These are phyloP conservation scores for Cercophora newfieldiana DNA, from an alignment of 495 filamentous ascomycete genomes.

Conservation along the genomic window DNA sequence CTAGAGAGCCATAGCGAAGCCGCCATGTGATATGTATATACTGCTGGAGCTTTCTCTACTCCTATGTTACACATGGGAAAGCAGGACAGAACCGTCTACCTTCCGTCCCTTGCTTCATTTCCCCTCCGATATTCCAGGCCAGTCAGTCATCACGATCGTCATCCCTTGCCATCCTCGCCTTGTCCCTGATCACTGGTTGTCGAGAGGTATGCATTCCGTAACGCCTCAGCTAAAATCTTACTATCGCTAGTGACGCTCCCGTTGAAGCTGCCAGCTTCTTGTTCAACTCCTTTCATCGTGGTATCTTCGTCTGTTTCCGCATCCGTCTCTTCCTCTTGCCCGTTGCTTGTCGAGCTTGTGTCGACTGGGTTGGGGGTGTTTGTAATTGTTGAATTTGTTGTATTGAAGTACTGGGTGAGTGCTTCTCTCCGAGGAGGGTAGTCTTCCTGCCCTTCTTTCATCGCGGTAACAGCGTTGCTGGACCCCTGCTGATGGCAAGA, in stretches of 20 bases:
- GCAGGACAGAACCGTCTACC: not conserved
- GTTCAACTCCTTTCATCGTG: not conserved
- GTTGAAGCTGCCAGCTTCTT: not conserved
- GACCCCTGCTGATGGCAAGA: slow-evolving; percentile 15
- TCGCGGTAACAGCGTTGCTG: slow-evolving; percentile 4
- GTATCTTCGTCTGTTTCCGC: not conserved
- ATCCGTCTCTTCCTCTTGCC: not conserved
- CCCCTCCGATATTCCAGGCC: not conserved
- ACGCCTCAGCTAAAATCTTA: slow-evolving; percentile 1
- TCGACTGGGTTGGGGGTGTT: not conserved
- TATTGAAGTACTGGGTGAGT: not conserved
- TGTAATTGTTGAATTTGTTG: not conserved
- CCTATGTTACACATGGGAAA: not conserved
- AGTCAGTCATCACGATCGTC: not conserved
- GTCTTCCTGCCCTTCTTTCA: not conserved
- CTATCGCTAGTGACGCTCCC: slow-evolving; percentile 7
- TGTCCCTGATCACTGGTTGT: not conserved
- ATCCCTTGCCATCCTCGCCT: not conserved
- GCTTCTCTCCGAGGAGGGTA: not conserved
- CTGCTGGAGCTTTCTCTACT: not conserved
- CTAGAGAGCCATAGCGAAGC: not conserved
- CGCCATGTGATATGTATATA: not conserved
- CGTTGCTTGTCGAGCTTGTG: not conserved
- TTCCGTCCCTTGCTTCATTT: not conserved
- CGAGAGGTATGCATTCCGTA: slow-evolving; percentile 1